A percentile compares a stretch with the other conserved stretches of the same genome.
phyloP scores from a whole-genome alignment of 2,329 filamentous ascomycete genomes.

The Trichoderma sp. region DNA sequence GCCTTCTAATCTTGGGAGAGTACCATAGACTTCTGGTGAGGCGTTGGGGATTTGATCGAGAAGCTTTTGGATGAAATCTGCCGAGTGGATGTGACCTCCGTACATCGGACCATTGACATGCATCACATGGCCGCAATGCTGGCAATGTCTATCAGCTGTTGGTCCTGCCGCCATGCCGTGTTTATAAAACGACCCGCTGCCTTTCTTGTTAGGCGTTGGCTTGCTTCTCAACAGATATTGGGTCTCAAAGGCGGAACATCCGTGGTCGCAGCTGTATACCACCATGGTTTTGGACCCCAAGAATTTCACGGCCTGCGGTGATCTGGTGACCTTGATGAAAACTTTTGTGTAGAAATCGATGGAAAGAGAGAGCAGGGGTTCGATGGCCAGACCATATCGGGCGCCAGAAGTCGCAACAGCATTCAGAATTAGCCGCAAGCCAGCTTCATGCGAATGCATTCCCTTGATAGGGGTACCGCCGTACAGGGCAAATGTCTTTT shows the following conservation, averaged over 20 bases:
- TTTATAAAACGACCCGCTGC: constrained; percentile 69
- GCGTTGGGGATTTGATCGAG: constrained; percentile 67
- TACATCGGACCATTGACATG: constrained; percentile 95
- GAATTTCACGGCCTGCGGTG: constrained; percentile 84
- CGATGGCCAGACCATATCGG: constrained; percentile 81
- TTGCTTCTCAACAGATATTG: constrained; percentile 74
- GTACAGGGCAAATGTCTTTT: constrained; percentile 93
- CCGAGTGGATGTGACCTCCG: constrained; percentile 81
- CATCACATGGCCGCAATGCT: constrained; percentile 81
- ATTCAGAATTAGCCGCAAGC: constrained; percentile 81
- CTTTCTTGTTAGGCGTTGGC: constrained; percentile 65
- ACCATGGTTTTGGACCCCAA: constrained; percentile 88
- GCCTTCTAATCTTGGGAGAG: constrained; percentile 76
- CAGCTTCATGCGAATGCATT: constrained; percentile 81
- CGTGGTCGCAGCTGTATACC: constrained; percentile 84
- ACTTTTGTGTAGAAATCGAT: constrained; percentile 94
- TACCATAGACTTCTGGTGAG: constrained; percentile 71
- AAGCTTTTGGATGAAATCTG: constrained; percentile 76
- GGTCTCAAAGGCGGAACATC: constrained; percentile 88
- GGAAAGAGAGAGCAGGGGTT: constrained; percentile 86
- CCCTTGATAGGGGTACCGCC: constrained; percentile 87
- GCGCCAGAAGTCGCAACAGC: constrained; percentile 76
- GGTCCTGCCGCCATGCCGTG: constrained; percentile 72
- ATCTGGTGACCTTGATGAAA: constrained; percentile 78
- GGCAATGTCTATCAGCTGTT: constrained; percentile 62